These are phyloP conservation scores for Penicillium chermesinum DNA, from an alignment of 495 filamentous ascomycete genomes.

Conservation along the genomic window DNA sequence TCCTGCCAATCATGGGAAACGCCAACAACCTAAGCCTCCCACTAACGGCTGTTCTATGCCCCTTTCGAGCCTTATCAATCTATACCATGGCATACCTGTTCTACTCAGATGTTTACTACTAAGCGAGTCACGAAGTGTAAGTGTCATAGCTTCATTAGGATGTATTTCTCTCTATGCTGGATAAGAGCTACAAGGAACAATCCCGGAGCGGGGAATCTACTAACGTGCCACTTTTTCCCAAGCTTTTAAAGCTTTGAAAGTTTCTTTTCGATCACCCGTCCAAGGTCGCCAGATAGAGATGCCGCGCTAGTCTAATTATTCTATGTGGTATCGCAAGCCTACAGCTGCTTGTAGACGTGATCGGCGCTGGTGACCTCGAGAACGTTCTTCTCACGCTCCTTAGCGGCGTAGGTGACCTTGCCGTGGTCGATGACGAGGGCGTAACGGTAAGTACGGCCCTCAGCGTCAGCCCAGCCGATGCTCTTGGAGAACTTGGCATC, in stretches of 20 bases:
- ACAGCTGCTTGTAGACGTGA: slow-evolving; percentile 27
- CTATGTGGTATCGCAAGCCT: slow-evolving; percentile 4
- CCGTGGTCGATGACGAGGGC: slow-evolving; percentile 87
- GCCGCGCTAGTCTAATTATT: too few species aligned
- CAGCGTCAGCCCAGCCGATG: slow-evolving; percentile 74
- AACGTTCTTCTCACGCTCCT: slow-evolving; percentile 64
- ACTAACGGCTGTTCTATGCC: too few species aligned
- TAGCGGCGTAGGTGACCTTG: slow-evolving; percentile 82
- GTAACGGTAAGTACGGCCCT: slow-evolving; percentile 72
- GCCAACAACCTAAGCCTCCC: background rate
- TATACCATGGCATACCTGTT: too few species aligned
- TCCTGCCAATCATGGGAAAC: slow-evolving; percentile 9
- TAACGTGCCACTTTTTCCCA: too few species aligned
- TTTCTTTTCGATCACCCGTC: too few species aligned
- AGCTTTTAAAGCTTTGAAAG: too few species aligned
- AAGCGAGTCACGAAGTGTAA: too few species aligned
- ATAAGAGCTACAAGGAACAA: slow-evolving; percentile 12
- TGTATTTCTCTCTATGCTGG: slow-evolving; percentile 20
- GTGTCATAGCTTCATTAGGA: slow-evolving; percentile 29
- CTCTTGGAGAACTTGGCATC: slow-evolving; percentile 71
- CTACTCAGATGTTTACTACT: too few species aligned
- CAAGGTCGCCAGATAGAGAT: too few species aligned
- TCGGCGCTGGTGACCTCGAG: slow-evolving; percentile 44
- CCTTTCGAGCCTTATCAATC: too few species aligned
- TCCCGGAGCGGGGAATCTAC: slow-evolving; percentile 17